A percentile compares a stretch with the other conserved stretches of the same genome.
phyloP scores from a whole-genome alignment of 2,329 filamentous ascomycete genomes.

The Diaporthe citriasiana region DNA sequence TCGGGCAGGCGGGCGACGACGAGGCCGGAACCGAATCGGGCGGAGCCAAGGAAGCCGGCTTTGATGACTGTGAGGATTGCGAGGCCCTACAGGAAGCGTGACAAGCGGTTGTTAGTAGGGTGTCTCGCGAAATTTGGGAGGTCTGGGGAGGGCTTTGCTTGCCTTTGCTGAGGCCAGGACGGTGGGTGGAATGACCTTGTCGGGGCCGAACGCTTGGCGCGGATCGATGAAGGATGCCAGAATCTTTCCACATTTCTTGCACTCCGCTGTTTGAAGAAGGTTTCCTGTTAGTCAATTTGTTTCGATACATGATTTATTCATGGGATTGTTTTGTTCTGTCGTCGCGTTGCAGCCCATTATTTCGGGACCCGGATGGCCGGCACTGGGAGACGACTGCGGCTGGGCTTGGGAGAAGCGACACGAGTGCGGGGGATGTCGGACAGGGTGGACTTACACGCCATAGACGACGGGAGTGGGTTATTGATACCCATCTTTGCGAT shows the following conservation, averaged over 20 bases:
- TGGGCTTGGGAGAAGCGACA: constrained; percentile 40
- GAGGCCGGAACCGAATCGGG: constrained; percentile 84
- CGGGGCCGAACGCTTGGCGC: constrained; percentile 91
- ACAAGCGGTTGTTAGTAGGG: background rate
- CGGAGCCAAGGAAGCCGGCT: constrained; percentile 87
- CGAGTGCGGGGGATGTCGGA: constrained; percentile 41
- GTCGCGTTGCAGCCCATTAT: background rate
- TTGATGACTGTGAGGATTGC: constrained; percentile 90
- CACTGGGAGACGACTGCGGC: background rate
- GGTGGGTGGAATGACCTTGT: constrained; percentile 95
- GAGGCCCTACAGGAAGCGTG: constrained; percentile 71
- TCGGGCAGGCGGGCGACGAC: constrained; percentile 85
- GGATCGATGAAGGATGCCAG: constrained; percentile 95
- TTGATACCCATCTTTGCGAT: constrained; percentile 69
- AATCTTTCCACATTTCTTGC: constrained; percentile 97
- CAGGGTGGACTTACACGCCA: constrained; percentile 71
- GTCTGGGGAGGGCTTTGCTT: constrained; percentile 43
- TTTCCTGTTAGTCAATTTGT: constrained; percentile 33
- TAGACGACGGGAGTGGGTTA: constrained; percentile 76
- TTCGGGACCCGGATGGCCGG: constrained; percentile 1
- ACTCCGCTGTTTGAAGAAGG: constrained; percentile 79
- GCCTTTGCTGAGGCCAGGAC: constrained; percentile 94
- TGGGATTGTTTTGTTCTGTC: background rate
- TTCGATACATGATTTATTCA: fast-evolving
- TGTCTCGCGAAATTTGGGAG: background rate